Evolutionary conservation across 2,329 filamentous ascomycete species (phyloP).

Genomic region (Xylaria sp.): DNA sequence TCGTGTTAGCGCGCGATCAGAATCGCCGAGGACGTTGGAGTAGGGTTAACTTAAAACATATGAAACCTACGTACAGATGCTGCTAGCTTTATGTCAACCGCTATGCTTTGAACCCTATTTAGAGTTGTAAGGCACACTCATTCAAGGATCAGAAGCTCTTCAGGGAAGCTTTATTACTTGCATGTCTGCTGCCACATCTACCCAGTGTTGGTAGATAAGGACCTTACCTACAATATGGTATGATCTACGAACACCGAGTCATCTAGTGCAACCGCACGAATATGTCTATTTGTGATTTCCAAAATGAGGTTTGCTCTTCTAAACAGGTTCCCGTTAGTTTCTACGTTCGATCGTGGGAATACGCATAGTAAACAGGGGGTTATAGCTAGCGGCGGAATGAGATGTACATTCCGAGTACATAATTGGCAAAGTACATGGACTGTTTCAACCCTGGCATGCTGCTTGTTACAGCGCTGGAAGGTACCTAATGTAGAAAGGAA

Average conservation of each 20-base stretch:
- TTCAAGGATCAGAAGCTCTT: background rate
- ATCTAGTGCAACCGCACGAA: background rate
- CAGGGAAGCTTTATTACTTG: background rate
- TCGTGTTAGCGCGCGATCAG: background rate
- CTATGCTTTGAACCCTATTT: no score
- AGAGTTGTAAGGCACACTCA: no score
- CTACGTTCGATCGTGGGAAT: conserved; percentile 1
- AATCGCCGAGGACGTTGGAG: background rate
- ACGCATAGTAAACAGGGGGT: background rate
- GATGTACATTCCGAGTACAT: background rate
- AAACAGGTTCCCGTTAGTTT: background rate
- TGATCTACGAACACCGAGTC: no score
- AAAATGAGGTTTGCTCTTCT: no score
- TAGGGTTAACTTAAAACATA: conserved; percentile 6
- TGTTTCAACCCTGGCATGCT: background rate
- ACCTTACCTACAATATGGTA: no score
- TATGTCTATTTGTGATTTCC: no score
- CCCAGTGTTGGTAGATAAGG: background rate
- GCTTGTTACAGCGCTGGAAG: background rate
- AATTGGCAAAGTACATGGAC: background rate
- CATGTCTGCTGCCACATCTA: background rate
- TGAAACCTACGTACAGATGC: background rate
- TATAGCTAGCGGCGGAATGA: background rate
- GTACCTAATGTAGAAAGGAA: background rate
- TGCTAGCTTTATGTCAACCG: no score